Evolutionary conservation across 2,329 filamentous ascomycete species (phyloP).

Genomic region (Botrytis elliptica): DNA sequence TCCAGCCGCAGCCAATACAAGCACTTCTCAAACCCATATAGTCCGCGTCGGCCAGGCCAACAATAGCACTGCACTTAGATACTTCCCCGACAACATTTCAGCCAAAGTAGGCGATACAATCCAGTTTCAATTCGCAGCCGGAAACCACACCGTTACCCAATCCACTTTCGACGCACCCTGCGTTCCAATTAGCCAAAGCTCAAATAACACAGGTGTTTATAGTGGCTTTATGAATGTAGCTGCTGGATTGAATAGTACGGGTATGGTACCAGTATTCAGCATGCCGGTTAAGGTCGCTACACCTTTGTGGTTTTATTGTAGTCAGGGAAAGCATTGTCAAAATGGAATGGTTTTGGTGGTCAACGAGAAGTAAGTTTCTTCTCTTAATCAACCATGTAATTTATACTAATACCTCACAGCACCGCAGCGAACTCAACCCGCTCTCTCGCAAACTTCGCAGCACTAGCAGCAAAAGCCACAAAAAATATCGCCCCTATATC

Average conservation of each 20-base stretch:
- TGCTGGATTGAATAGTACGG: constrained; percentile 47
- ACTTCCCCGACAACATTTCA: constrained; percentile 64
- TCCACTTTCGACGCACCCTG: constrained; percentile 73
- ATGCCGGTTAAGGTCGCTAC: constrained; percentile 66
- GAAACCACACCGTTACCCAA: constrained; percentile 79
- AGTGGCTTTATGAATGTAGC: constrained; percentile 66
- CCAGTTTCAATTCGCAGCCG: constrained; percentile 64
- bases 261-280: constrained; percentile 65
- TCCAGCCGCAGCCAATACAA: constrained; percentile 20
- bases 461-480: constrained; percentile 41
- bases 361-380: constrained; percentile 49
- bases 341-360: constrained; percentile 44
- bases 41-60: constrained; percentile 58
- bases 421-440: constrained; percentile 50
- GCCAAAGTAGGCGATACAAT: constrained; percentile 63
- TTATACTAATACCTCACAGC: constrained; percentile 24
- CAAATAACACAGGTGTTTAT: constrained; percentile 58
- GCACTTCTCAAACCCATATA: constrained; percentile 52
- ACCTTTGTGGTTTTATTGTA: constrained; percentile 79
- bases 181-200: constrained; percentile 52
- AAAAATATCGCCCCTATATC: constrained; percentile 43
- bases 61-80: constrained; percentile 50
- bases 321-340: constrained; percentile 71
- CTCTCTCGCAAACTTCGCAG: constrained; percentile 46
- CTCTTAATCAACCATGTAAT: background rate